phyloP scores from a whole-genome alignment of 495 filamentous ascomycete genomes.

The Aspergillus incahuasiensis region DNA sequence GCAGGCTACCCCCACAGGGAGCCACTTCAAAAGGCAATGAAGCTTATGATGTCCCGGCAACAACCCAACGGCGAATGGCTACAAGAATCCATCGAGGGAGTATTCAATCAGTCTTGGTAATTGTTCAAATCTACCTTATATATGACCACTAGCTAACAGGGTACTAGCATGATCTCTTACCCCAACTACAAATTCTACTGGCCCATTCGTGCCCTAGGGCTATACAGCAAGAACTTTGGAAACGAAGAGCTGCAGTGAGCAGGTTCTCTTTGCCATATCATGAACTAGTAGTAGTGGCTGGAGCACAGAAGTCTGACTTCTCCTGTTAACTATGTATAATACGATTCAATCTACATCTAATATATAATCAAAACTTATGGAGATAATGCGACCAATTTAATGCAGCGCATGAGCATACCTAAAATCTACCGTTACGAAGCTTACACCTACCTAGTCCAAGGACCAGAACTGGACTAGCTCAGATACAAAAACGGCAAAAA shows the following conservation, averaged over 20 bases:
- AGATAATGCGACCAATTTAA: neutral
- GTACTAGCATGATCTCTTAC: slow-evolving; percentile 87
- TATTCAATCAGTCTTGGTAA: slow-evolving; percentile 96
- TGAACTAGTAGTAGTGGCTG: neutral
- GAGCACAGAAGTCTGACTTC: neutral
- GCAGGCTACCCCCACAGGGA: slow-evolving; percentile 74
- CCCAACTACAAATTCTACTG: slow-evolving; percentile 99
- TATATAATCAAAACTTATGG: neutral
- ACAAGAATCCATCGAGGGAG: slow-evolving; percentile 93
- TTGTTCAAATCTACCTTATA: slow-evolving; percentile 20
- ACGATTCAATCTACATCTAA: neutral
- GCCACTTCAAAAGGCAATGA: slow-evolving; percentile 68
- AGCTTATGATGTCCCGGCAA: slow-evolving; percentile 80
- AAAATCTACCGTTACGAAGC: too few species aligned
- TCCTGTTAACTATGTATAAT: neutral
- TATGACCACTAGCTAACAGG: slow-evolving; percentile 69
- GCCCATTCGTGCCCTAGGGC: slow-evolving; percentile 85
- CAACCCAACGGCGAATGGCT: slow-evolving; percentile 87
- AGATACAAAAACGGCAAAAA: too few species aligned
- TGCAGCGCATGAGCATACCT: too few species aligned
- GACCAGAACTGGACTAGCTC: too few species aligned
- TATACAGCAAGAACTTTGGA: slow-evolving; percentile 75
- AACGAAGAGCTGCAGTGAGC: slow-evolving; percentile 48
- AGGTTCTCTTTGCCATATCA: slow-evolving; percentile 1
- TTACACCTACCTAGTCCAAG: too few species aligned